Percentiles rank a stretch among this genome's conserved stretches.
These are phyloP conservation scores for Colletotrichum agaves DNA, from an alignment of 2,329 filamentous ascomycete genomes.

Conservation along the genomic window DNA sequence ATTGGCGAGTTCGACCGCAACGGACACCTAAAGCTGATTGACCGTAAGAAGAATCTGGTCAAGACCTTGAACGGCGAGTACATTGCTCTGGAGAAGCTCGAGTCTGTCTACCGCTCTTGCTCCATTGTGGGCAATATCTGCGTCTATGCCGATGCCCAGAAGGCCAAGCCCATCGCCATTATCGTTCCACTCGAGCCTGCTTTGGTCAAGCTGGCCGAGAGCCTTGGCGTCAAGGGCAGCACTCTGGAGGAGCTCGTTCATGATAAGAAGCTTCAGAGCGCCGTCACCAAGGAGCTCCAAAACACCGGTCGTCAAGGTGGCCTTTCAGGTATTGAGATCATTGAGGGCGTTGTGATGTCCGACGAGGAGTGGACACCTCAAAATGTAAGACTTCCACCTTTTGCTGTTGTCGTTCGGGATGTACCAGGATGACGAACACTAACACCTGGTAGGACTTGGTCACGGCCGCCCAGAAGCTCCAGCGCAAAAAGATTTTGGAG, in stretches of 20 bases:
- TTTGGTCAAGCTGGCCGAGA: conserved; percentile 61
- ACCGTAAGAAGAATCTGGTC: conserved; percentile 90
- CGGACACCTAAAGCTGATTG: conserved; percentile 79
- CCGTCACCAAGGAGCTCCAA: conserved; percentile 74
- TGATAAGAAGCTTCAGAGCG: conserved; percentile 70
- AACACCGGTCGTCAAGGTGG: conserved; percentile 69
- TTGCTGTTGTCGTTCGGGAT: background rate
- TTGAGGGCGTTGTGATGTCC: conserved; percentile 76
- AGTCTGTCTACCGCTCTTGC: conserved; percentile 63
- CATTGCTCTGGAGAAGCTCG: conserved; percentile 81
- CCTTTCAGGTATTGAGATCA: conserved; percentile 74
- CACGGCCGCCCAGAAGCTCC: conserved; percentile 78
- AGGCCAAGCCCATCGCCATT: conserved; percentile 65
- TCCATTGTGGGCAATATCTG: conserved; percentile 66
- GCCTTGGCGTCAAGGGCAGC: conserved; percentile 59
- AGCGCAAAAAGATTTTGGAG: conserved; percentile 73
- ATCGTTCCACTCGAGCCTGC: conserved; percentile 67
- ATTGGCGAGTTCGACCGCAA: conserved; percentile 81
- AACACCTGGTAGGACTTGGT: conserved; percentile 64
- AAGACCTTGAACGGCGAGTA: conserved; percentile 87
- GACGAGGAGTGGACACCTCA: conserved; percentile 82
- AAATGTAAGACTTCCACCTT: conserved; percentile 66
- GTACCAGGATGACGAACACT: conserved; percentile 45
- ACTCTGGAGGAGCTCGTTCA: conserved; percentile 74
- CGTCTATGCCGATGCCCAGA: conserved; percentile 62